These are phyloP conservation scores for Botrytis deweyae DNA, from an alignment of 2,329 filamentous ascomycete species.

Conservation along the genomic window DNA sequence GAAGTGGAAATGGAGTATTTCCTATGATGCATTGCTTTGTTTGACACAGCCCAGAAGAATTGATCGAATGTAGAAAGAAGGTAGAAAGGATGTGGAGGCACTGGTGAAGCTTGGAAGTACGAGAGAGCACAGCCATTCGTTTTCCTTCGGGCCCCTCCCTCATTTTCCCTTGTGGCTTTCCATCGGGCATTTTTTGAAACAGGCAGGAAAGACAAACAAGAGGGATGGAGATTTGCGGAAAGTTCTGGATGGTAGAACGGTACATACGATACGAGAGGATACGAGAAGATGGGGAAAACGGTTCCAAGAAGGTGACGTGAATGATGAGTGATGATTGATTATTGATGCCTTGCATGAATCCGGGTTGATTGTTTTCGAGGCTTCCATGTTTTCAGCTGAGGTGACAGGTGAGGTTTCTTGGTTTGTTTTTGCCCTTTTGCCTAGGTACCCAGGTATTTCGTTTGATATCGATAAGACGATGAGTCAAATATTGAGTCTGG, in stretches of 20 bases:
- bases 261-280: background rate
- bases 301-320: background rate
- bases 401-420: background rate
- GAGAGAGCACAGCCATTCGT: background rate
- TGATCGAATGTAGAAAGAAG: conserved; percentile 1
- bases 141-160: background rate
- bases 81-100: conserved; percentile 13
- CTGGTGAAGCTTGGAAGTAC: background rate
- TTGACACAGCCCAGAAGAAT: background rate
- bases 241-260: background rate
- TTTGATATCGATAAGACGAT: background rate
- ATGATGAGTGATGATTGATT: background rate
- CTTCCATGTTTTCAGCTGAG: background rate
- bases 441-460: background rate
- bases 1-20: background rate
- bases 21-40: background rate
- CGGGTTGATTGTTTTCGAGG: background rate
- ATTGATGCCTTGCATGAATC: background rate
- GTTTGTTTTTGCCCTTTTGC: background rate
- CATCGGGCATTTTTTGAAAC: conserved; percentile 9
- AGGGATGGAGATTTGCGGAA: background rate
- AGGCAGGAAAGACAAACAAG: conserved; percentile 1
- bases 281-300: background rate
- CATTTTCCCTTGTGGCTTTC: background rate
- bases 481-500: background rate